Conservation (phyloP, 2,329 filamentous ascomycete genomes). For the Cladosporium austrohemisphaericum region DNA sequence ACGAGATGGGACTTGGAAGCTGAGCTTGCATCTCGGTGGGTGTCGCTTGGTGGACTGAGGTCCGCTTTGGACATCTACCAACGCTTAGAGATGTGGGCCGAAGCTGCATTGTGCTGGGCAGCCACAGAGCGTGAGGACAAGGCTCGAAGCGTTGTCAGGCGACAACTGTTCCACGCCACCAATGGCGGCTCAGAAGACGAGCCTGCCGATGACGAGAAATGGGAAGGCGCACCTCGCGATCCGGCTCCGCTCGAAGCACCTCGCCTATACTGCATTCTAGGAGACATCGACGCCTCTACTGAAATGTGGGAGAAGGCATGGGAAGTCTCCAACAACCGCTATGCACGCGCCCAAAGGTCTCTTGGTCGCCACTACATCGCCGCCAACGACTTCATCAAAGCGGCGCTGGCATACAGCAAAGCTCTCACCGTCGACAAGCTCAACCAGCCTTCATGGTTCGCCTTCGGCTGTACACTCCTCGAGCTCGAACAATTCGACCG, state of each 20-base stretch:
- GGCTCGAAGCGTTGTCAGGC: conserved; percentile 70
- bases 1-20: conserved; percentile 92
- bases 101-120: conserved; percentile 86
- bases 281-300: conserved; percentile 76
- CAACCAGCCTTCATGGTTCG: conserved; percentile 81
- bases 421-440: conserved; percentile 76
- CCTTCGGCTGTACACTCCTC: conserved; percentile 82
- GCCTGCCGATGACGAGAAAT: conserved; percentile 39
- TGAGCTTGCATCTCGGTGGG: conserved; percentile 91
- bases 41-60: conserved; percentile 76
- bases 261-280: conserved; percentile 86
- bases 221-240: conserved; percentile 66
- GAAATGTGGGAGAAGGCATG: conserved; percentile 80
- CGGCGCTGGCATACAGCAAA: conserved; percentile 72
- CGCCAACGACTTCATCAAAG: conserved; percentile 62
- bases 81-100: conserved; percentile 86
- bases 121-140: conserved; percentile 77
- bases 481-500: conserved; percentile 72
- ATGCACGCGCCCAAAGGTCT: conserved; percentile 81
- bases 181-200: conserved; percentile 37
- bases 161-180: conserved; percentile 71
- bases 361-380: conserved; percentile 75
- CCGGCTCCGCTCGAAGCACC: conserved; percentile 78
- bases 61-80: conserved; percentile 96
- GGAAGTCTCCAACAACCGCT: conserved; percentile 76